Evolutionary conservation across 2,329 filamentous ascomycete genomes (phyloP).

Genomic region (Didymella keratinophila): DNA sequence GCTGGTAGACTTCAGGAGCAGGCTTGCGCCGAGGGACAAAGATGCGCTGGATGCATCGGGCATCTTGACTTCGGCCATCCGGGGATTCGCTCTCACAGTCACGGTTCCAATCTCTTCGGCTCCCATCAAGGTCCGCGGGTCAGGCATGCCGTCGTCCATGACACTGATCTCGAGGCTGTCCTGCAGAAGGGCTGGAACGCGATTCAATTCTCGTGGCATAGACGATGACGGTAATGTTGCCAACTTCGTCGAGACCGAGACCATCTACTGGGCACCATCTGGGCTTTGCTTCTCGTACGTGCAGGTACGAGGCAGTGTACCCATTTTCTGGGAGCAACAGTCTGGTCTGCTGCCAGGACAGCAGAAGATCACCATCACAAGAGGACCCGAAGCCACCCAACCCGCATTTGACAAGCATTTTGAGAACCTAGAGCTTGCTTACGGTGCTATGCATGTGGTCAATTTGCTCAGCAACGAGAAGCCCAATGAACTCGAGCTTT

Average conservation of each 20-base stretch:
- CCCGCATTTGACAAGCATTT: constrained; percentile 97
- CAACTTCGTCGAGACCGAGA: constrained; percentile 99
- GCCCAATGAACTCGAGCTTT: constrained; percentile 83
- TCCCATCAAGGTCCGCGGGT: constrained; percentile 70
- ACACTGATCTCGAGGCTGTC: constrained; percentile 93
- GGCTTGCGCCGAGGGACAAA: constrained; percentile 77
- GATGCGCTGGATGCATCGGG: constrained; percentile 83
- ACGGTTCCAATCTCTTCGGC: constrained; percentile 80
- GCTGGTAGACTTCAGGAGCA: constrained; percentile 85
- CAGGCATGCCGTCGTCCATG: constrained; percentile 80
- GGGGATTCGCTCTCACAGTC: constrained; percentile 89
- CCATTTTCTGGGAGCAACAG: constrained; percentile 96
- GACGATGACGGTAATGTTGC: constrained; percentile 97
- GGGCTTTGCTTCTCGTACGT: constrained; percentile 88
- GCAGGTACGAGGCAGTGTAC: constrained; percentile 90
- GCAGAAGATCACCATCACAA: constrained; percentile 91
- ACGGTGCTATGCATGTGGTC: constrained; percentile 90
- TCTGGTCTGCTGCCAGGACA: constrained; percentile 87
- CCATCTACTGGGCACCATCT: constrained; percentile 83
- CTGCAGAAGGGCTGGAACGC: constrained; percentile 87
- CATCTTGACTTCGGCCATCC: constrained; percentile 91
- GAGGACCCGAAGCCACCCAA: constrained; percentile 88
- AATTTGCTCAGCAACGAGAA: constrained; percentile 94
- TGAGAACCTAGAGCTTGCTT: constrained; percentile 81
- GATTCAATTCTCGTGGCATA: constrained; percentile 96